Percentiles rank a stretch among this genome's conserved stretches.
Conservation (phyloP, 495 filamentous ascomycete genomes). For the Amniculicola lignicola region DNA sequence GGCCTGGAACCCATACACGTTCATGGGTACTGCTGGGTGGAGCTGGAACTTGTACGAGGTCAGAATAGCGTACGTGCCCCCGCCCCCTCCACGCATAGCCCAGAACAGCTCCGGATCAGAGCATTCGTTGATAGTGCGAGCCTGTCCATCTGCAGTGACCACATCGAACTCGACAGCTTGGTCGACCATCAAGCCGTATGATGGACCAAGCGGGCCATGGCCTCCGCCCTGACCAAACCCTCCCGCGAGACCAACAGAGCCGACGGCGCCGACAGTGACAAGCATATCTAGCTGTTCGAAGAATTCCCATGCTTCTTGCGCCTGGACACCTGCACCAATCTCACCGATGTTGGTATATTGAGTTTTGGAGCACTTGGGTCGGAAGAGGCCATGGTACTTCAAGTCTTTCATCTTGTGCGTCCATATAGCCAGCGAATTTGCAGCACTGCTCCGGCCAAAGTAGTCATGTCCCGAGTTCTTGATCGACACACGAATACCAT, state of each 20-base stretch:
- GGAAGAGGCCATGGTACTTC: slow-evolving; percentile 19
- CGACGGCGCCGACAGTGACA: slow-evolving; percentile 24
- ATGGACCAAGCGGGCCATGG: slow-evolving; percentile 28
- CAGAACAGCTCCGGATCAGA: slow-evolving; percentile 33
- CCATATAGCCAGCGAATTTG: slow-evolving; percentile 33
- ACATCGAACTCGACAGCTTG: slow-evolving; percentile 32
- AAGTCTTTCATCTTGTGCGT: slow-evolving; percentile 27
- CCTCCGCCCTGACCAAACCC: slow-evolving; percentile 33
- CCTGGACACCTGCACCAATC: slow-evolving; percentile 27
- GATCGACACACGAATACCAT: slow-evolving; percentile 33
- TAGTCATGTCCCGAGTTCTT: slow-evolving; percentile 38
- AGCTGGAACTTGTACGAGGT: slow-evolving; percentile 31
- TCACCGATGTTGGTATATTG: slow-evolving; percentile 21
- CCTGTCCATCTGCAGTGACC: slow-evolving; percentile 29
- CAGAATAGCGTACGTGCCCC: slow-evolving; percentile 30
- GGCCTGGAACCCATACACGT: slow-evolving; percentile 31
- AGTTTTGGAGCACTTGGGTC: slow-evolving; percentile 20
- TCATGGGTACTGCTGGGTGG: slow-evolving; percentile 25
- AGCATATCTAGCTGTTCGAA: slow-evolving; percentile 24
- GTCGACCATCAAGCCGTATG: slow-evolving; percentile 31
- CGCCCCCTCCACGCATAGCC: slow-evolving; percentile 36
- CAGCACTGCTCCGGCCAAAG: slow-evolving; percentile 26
- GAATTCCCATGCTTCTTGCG: slow-evolving; percentile 22
- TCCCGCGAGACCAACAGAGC: slow-evolving; percentile 30
- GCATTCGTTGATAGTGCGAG: slow-evolving; percentile 31